These are phyloP conservation scores for Rhodotorula paludigena DNA, from an alignment of 768 basidiomycete genomes.

Conservation along the genomic window DNA sequence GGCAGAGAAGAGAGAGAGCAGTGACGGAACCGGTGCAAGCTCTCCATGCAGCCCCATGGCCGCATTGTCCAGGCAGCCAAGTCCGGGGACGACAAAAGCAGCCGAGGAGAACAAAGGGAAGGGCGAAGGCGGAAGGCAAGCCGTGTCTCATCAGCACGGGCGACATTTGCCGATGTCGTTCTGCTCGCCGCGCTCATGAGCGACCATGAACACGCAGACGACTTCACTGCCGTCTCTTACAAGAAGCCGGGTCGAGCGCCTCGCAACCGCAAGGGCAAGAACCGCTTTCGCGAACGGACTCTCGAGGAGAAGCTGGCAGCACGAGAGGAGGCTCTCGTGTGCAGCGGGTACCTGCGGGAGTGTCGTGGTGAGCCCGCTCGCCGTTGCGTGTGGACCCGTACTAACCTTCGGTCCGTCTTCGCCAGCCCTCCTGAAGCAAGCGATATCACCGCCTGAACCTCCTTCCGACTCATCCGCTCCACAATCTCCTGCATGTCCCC, in stretches of 20 bases:
- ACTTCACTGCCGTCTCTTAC: constrained; percentile 29
- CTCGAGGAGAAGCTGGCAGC: constrained; percentile 19
- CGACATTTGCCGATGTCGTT: too few relatives aligned
- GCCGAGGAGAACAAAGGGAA: background rate
- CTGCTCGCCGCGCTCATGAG: too few relatives aligned
- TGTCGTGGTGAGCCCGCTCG: constrained; percentile 10
- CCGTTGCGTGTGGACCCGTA: too few relatives aligned
- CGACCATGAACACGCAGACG: constrained; percentile 11
- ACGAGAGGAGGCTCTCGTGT: background rate
- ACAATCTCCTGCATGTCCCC: background rate
- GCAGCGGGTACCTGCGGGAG: constrained; percentile 1
- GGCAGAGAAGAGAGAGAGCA: background rate
- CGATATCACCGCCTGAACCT: too few relatives aligned
- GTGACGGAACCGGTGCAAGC: background rate
- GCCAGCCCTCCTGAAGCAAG: too few relatives aligned
- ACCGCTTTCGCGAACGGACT: constrained; percentile 17
- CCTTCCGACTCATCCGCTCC: background rate
- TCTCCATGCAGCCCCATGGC: background rate
- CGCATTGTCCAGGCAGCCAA: too few relatives aligned
- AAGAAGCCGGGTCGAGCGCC: constrained; percentile 16
- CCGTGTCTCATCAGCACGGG: background rate
- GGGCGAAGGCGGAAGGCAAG: background rate
- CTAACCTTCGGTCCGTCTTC: too few relatives aligned
- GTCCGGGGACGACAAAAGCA: background rate
- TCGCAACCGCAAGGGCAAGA: constrained; percentile 26